Evolutionary conservation across 2,329 filamentous ascomycete genomes (phyloP), one percentile per base, ranked within the genome.

Genomic region (Microsporum audouinii): DNA sequence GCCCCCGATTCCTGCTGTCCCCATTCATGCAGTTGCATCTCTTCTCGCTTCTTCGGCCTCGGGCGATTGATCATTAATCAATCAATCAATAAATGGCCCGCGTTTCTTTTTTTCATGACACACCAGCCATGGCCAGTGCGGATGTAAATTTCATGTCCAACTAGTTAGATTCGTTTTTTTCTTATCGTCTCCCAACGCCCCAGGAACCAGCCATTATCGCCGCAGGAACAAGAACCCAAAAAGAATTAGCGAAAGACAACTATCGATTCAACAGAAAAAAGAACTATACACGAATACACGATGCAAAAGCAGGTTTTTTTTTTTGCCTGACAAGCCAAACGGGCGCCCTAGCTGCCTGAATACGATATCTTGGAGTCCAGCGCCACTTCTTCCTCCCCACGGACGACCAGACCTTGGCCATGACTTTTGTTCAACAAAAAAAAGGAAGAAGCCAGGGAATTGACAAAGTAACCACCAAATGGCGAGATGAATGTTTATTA

Each of bases 181-280:
- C 34, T 49, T 49, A 10, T 29, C 23, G 45, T 14, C 23, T 49
- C 27, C 27, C 45, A 55, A 55, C 49, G 49, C 49, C 49, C 8
- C 31, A 36, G 49, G 33, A 55, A 55, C 39, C n/a, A 43, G 39
- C 39, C 29, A 55, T 14, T 31, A 55, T 55, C 31, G 49, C 49
- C 49, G 49, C 49, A 55, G 49, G 49, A 55, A 55, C 49, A 36
- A 5, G 31, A 55, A 55, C 49, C 49, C 12, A 53, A 55, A 34
- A 55, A 17, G 49, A 55, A 29, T 14, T 36, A 36, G 29, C 39
- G 34, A 36, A 5, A 6, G 10, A 5, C 31, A 17, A 55, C 49
- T 55, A 55, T 55, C 33, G 49, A 55, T 55, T 10, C 33, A 55
- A 33, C 49, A 31, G 33, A 53, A 43, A 17, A 23, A 23, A 23